Conservation (phyloP, 345 rosid genomes). For the Eucalyptus sideroxylon region DNA sequence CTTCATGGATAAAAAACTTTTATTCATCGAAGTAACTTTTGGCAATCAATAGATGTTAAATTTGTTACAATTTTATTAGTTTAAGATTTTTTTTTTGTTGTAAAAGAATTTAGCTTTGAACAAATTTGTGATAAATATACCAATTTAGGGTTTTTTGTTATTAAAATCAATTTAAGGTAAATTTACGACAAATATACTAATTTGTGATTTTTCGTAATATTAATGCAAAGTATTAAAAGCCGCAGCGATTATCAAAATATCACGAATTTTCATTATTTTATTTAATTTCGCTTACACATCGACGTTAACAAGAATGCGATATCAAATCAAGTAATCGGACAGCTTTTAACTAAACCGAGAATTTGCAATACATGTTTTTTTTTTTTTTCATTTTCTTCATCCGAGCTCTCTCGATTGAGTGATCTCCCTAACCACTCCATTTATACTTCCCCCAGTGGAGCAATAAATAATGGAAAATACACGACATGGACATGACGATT, state of each 20-base stretch:
- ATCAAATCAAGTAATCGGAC: not conserved
- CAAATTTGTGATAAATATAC: too few species aligned
- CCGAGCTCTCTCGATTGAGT: not conserved
- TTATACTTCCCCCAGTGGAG: not conserved
- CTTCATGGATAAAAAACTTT: too few species aligned
- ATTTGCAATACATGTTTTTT: not conserved
- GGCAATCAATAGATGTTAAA: too few species aligned
- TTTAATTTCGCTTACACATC: not conserved
- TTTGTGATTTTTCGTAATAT: too few species aligned
- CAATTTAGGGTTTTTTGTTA: too few species aligned
- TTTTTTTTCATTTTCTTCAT: not conserved
- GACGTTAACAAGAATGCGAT: not conserved
- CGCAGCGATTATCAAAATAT: rapidly evolving
- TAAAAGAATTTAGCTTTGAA: too few species aligned
- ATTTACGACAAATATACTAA: too few species aligned
- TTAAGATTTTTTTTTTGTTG: too few species aligned
- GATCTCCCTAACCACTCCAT: not conserved
- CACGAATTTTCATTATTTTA: not conserved
- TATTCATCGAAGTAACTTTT: too few species aligned
- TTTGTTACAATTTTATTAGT: too few species aligned
- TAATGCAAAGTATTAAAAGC: not conserved
- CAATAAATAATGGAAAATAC: not conserved
- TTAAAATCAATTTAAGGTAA: too few species aligned
- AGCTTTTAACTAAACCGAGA: not conserved
- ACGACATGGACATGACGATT: not conserved